Percentiles rank a stretch among this genome's conserved stretches.
These are phyloP conservation scores for Ophiostoma perfectum DNA, from an alignment of 2,329 filamentous ascomycete genomes.

Conservation along the genomic window DNA sequence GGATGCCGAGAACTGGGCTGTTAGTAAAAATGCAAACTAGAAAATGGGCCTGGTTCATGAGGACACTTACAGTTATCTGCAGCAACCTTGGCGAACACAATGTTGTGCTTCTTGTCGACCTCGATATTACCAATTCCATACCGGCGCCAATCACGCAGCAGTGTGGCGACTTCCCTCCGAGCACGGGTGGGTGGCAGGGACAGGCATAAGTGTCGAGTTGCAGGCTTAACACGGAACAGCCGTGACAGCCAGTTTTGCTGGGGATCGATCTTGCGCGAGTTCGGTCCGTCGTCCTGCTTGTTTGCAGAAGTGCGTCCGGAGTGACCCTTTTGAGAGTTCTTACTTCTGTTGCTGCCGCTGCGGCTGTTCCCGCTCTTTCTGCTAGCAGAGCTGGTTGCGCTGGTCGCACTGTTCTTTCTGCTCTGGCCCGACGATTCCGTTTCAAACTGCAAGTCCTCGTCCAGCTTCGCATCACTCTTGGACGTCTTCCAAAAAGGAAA, in stretches of 20 bases:
- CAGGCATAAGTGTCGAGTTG: slow-evolving; percentile 69
- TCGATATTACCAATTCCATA: slow-evolving; percentile 77
- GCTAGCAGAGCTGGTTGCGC: slow-evolving; percentile 15
- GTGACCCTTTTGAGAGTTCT: slow-evolving; percentile 17
- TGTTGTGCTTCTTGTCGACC: slow-evolving; percentile 71
- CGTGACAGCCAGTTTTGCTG: slow-evolving; percentile 84
- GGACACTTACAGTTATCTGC: slow-evolving; percentile 51
- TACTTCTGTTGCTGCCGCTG: slow-evolving; percentile 20
- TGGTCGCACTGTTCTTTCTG: slow-evolving; percentile 15
- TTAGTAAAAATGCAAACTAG: neutral
- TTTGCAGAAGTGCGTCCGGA: slow-evolving; percentile 15
- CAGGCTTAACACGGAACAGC: slow-evolving; percentile 84
- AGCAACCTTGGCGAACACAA: slow-evolving; percentile 72
- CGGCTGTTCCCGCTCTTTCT: slow-evolving; percentile 14
- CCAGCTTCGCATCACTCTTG: slow-evolving; percentile 41
- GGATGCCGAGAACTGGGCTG: slow-evolving; percentile 58
- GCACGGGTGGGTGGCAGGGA: slow-evolving; percentile 64
- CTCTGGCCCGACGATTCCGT: slow-evolving; percentile 24
- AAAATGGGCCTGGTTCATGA: neutral
- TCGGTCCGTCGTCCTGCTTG: slow-evolving; percentile 35
- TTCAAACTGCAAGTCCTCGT: slow-evolving; percentile 29
- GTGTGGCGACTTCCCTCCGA: slow-evolving; percentile 67
- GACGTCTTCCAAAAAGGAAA: slow-evolving; percentile 52
- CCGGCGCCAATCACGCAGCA: slow-evolving; percentile 73
- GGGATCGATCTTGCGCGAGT: slow-evolving; percentile 55